Percentiles rank a stretch among this genome's conserved stretches.
phyloP scores from a whole-genome alignment of 495 filamentous ascomycete species.

The Chaetomium cochliodes region DNA sequence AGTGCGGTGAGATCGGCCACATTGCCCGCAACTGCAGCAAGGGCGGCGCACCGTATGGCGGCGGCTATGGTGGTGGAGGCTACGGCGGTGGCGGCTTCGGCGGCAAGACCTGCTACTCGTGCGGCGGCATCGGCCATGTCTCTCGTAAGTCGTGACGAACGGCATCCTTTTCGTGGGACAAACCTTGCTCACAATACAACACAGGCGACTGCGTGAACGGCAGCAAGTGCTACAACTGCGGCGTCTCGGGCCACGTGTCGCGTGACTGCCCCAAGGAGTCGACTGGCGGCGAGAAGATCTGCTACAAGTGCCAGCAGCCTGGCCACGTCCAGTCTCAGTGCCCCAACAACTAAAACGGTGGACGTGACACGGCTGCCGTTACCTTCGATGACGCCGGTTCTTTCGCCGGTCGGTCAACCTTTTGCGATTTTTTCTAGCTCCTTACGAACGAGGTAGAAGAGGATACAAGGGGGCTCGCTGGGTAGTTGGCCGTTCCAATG shows the following conservation, averaged over 20 bases:
- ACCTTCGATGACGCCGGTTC: constrained; percentile 26
- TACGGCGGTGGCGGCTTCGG: constrained; percentile 52
- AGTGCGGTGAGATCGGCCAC: constrained; percentile 93
- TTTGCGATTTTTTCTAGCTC: constrained; percentile 27
- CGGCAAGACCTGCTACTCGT: constrained; percentile 74
- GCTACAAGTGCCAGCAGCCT: constrained; percentile 99
- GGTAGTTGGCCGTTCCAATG: constrained; percentile 23
- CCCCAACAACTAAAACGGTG: constrained; percentile 55
- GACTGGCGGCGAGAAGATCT: constrained; percentile 79
- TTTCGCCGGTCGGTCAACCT: constrained; percentile 27
- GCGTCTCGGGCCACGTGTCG: constrained; percentile 88
- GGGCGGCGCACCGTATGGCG: constrained; percentile 44
- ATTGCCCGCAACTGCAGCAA: constrained; percentile 94
- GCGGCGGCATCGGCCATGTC: constrained; percentile 95
- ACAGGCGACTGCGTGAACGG: constrained; percentile 89
- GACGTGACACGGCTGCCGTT: constrained; percentile 19
- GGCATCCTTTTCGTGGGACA: background rate
- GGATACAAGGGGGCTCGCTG: constrained; percentile 25
- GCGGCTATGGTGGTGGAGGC: constrained; percentile 36
- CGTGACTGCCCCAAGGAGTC: constrained; percentile 93
- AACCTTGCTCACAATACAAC: constrained; percentile 18
- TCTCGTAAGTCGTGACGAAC: constrained; percentile 55
- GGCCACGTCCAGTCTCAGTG: constrained; percentile 94
- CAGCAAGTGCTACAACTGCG: constrained; percentile 99
- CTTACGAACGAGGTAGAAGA: constrained; percentile 26